Evolutionary conservation across 2,329 filamentous ascomycete species (phyloP).

Genomic region (Colletotrichum somersetense): DNA sequence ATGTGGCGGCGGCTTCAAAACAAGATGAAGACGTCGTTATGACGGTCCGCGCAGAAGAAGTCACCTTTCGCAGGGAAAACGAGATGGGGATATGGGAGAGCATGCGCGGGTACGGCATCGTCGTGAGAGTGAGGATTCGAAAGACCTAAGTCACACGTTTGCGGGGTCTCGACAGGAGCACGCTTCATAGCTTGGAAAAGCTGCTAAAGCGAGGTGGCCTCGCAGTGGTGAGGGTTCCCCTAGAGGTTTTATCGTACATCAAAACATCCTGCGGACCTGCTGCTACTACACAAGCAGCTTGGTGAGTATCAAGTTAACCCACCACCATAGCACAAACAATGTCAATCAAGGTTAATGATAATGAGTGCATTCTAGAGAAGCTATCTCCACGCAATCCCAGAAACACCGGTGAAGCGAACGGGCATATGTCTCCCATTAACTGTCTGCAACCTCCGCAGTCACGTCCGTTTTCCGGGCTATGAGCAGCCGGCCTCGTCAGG

Average conservation of each 20-base stretch:
- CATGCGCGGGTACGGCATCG: constrained; percentile 62
- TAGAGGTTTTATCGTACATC: neutral
- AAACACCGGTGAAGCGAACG: too few relatives aligned
- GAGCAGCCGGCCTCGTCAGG: neutral
- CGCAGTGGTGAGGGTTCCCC: neutral
- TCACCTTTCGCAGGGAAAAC: constrained; percentile 65
- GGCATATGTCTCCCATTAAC: too few relatives aligned
- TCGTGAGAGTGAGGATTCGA: constrained; percentile 55
- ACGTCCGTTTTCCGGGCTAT: too few relatives aligned
- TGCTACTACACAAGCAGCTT: neutral
- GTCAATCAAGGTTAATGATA: too few relatives aligned
- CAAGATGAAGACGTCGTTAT: constrained; percentile 52
- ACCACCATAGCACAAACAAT: too few relatives aligned
- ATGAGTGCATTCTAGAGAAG: too few relatives aligned
- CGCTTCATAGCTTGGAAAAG: neutral
- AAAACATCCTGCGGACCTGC: neutral
- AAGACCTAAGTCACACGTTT: neutral
- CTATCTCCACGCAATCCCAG: too few relatives aligned
- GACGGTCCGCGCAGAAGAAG: constrained; percentile 59
- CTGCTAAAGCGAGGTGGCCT: neutral
- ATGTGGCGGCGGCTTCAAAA: neutral
- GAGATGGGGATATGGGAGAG: constrained; percentile 66
- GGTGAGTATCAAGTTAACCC: too few relatives aligned
- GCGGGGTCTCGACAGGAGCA: neutral
- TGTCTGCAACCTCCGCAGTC: too few relatives aligned